Conservation (phyloP, 1,284 basidiomycete species). For the Malassezia restricta region DNA sequence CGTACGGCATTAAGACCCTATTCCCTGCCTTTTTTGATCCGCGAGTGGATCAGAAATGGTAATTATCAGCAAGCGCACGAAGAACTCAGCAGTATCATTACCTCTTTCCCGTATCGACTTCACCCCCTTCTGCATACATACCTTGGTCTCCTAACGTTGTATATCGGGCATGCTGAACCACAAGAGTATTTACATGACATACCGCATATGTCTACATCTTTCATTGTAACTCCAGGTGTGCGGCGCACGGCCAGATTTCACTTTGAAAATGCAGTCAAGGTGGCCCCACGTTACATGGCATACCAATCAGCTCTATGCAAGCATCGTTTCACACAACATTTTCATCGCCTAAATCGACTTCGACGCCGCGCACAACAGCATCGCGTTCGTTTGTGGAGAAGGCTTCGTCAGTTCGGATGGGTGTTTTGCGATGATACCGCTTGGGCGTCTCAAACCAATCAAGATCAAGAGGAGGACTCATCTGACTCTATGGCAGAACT, state of each 20-base stretch:
- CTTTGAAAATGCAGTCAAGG: constrained; percentile 14
- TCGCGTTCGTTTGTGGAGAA: constrained; percentile 1
- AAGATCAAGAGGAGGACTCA: not conserved
- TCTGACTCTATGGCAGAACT: not conserved
- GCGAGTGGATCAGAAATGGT: not conserved
- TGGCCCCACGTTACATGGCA: constrained; percentile 1
- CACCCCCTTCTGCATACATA: constrained; percentile 14
- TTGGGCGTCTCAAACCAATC: not conserved
- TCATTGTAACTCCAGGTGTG: not conserved
- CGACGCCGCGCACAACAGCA: not conserved
- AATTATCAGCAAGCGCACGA: constrained; percentile 5
- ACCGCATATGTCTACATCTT: not conserved
- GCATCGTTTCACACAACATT: not conserved
- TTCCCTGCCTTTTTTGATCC: constrained; percentile 1
- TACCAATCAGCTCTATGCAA: not conserved
- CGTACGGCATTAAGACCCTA: constrained; percentile 8
- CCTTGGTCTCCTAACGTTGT: constrained; percentile 9
- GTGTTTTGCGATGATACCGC: not conserved
- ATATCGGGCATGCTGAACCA: not conserved
- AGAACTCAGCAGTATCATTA: constrained; percentile 10
- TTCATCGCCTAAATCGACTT: not conserved
- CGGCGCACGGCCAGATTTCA: constrained; percentile 1
- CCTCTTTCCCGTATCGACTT: constrained; percentile 8
- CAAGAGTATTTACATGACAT: no score
- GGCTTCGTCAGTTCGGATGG: constrained; percentile 9